A percentile compares a stretch with the other conserved stretches of the same genome.
Evolutionary conservation across 2,329 filamentous ascomycete genomes (phyloP).

Genomic region (Daldinia sp.): DNA sequence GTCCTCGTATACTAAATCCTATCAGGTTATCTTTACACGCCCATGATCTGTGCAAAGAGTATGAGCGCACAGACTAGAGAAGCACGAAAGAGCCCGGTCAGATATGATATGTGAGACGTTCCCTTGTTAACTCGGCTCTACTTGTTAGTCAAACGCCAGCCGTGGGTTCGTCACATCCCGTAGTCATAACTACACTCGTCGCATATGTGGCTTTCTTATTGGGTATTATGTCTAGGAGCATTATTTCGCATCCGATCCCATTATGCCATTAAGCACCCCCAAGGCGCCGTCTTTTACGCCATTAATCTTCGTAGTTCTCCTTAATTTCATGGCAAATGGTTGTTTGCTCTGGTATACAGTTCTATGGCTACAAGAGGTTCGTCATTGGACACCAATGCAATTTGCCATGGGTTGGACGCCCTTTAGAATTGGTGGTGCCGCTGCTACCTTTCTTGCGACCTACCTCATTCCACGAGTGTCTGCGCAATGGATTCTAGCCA

Average conservation of each 20-base stretch:
- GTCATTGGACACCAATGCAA: constrained; percentile 52
- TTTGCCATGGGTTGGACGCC: constrained; percentile 52
- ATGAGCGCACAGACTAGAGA: constrained; percentile 52
- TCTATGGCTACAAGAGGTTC: constrained; percentile 54
- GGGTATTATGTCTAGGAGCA: constrained; percentile 51
- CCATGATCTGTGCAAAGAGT: constrained; percentile 54
- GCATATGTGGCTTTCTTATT: constrained; percentile 12
- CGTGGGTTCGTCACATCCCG: not conserved
- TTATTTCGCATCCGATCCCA: constrained; percentile 50
- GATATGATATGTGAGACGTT: no score
- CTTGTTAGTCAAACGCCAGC: not conserved
- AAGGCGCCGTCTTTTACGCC: constrained; percentile 54
- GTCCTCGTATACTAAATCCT: not conserved
- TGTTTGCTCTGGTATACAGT: constrained; percentile 59
- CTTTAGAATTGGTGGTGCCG: constrained; percentile 51
- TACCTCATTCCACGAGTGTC: constrained; percentile 57
- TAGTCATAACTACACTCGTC: constrained; percentile 50
- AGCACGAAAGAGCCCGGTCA: constrained; percentile 49
- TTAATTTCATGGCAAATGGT: constrained; percentile 54
- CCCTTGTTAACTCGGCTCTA: not conserved
- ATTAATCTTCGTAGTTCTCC: constrained; percentile 53
- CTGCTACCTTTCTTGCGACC: constrained; percentile 51
- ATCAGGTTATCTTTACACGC: constrained; percentile 55
- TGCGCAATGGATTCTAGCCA: constrained; percentile 57
- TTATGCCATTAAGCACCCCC: constrained; percentile 57